Evolutionary conservation across 1,284 basidiomycete genomes (phyloP), one percentile per base, ranked within the genome.

Genomic region (Taiwanofungus camphoratus): DNA sequence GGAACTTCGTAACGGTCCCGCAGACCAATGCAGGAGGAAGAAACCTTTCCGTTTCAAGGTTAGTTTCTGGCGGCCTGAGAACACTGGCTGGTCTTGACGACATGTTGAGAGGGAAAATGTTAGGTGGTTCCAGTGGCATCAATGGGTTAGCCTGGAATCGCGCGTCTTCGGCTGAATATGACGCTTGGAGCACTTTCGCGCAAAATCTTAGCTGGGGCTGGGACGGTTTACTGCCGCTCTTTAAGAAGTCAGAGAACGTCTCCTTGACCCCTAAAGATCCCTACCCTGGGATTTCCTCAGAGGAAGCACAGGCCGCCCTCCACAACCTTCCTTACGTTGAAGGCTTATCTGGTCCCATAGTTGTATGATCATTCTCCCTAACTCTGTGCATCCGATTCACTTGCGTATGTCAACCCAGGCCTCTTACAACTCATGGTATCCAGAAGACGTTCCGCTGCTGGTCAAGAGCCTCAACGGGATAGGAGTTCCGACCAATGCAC

Each of bases 111-210:
- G 36, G 36, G 12, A 36, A 36, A 30, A 18, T 45, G 15, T 16
- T 45, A 12, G 43, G 43, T 22, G 43, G 43, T 6, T 33, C 36
- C 8, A 45, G 43, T 9, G 43, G 43, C 5, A 39, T 39, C 15
- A 45, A 45, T 24, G 27, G 22, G 7, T 18, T 45, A 20, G 43
- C 43, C 11, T 45, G 36, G 30, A 21, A 33, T n/a, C 20, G 43
- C 8, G 37, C 30, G 5, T 30, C 43, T 8, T n/a, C 31, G 5
- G 16, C 23, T 15, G 43, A 45, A 29, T 40, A 39, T 20, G 43
- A 45, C 19, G 39, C 33, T 21, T 39, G 36, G 36, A 20, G 23
- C 11, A 18, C 2, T 27, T 23, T 45, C 3, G 30, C 32, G 15
- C 18, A 24, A 5, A 27, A 39, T 18, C 9, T 4, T 5, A 24